These are phyloP conservation scores for Ceratorhiza oryzae-sativae DNA, from an alignment of 1,284 basidiomycete genomes.

Conservation along the genomic window DNA sequence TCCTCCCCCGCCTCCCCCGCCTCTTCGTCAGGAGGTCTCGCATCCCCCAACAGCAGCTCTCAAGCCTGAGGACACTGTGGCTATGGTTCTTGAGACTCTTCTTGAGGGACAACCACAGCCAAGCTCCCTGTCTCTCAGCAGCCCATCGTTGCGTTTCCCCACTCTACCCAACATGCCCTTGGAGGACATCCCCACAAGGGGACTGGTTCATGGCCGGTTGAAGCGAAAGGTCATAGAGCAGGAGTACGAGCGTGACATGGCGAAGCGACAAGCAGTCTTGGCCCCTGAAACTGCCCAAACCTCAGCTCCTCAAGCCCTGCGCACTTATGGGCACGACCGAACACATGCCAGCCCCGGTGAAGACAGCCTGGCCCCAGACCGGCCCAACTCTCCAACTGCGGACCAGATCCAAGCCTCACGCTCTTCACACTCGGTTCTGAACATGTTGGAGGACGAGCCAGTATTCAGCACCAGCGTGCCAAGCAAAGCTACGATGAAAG, in stretches of 20 bases:
- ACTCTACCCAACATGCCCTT: background rate
- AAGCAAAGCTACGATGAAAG: background rate
- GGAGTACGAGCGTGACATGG: no score
- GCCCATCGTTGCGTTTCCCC: background rate
- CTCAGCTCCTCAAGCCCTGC: background rate
- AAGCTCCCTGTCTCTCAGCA: background rate
- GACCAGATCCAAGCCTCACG: background rate
- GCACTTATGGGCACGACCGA: background rate
- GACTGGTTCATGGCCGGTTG: no score
- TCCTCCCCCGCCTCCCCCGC: background rate
- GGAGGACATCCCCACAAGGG: no score
- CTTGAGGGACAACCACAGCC: background rate
- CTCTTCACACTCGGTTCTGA: background rate
- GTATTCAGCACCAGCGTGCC: background rate
- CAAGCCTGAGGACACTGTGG: background rate
- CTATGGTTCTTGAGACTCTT: background rate
- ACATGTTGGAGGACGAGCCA: background rate
- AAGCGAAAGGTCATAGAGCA: no score
- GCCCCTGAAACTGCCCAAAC: no score
- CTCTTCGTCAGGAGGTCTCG: background rate
- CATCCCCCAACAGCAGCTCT: background rate
- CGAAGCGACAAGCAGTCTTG: no score
- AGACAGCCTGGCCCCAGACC: background rate
- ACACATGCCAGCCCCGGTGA: background rate
- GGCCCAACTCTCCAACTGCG: background rate